Evolutionary conservation across 2,329 filamentous ascomycete species (phyloP).

Genomic region (Scopulariopsis brevicaulis): DNA sequence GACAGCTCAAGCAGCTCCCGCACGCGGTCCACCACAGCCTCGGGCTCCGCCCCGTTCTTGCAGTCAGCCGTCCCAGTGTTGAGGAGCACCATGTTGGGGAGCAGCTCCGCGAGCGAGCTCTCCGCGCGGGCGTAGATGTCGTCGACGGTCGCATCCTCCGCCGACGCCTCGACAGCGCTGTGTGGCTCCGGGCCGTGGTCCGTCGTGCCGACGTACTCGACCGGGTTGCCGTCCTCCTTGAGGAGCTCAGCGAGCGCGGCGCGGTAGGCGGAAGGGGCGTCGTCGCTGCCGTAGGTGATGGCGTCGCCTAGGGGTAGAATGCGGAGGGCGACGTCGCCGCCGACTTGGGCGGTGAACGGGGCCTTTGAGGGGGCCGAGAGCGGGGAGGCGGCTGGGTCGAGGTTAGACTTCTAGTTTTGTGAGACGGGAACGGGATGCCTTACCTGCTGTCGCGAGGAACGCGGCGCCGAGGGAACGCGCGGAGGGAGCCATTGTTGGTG

Average conservation of each 20-base stretch:
- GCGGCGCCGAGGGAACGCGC: background rate
- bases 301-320: conserved; percentile 26
- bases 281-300: conserved; percentile 19
- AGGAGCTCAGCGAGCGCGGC: conserved; percentile 21
- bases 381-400: background rate
- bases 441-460: background rate
- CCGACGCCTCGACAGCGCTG: conserved; percentile 24
- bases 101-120: conserved; percentile 12
- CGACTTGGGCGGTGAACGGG: background rate
- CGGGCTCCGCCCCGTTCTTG: conserved; percentile 16
- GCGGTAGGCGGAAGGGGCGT: conserved; percentile 19
- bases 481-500: background rate
- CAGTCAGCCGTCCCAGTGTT: conserved; percentile 29
- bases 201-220: conserved; percentile 24
- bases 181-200: conserved; percentile 21
- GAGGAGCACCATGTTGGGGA: conserved; percentile 24
- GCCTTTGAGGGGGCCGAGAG: background rate
- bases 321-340: conserved; percentile 5
- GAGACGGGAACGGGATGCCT: background rate
- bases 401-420: background rate
- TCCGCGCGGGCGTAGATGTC: conserved; percentile 19
- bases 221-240: conserved; percentile 14
- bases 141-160: conserved; percentile 18
- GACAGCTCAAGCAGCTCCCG: conserved; percentile 17
- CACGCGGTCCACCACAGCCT: conserved; percentile 14